Percentiles rank a stretch among this genome's conserved stretches.
These are phyloP conservation scores for Ambrosia trifida DNA, from an alignment of 129 eudicot species.

Conservation along the genomic window DNA sequence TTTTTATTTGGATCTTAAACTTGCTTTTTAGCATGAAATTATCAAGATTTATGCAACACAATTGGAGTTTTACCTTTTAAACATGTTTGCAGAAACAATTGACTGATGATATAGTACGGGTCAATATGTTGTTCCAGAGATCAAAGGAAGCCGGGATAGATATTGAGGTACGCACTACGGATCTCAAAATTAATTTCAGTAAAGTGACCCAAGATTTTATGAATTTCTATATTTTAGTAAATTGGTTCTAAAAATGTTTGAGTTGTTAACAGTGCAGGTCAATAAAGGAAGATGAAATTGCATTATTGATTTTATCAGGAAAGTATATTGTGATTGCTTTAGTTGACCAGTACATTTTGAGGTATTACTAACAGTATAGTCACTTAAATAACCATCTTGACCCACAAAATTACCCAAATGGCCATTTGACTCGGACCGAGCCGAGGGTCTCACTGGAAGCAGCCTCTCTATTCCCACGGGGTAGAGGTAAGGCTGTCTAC, in stretches of 20 bases:
- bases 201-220: not conserved
- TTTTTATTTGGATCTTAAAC: not conserved
- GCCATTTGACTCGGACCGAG: not conserved
- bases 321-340: conserved; percentile 74
- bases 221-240: not conserved
- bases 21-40: too few relatives aligned
- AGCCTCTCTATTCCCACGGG: too few relatives aligned
- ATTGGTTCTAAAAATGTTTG: not conserved
- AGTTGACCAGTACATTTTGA: conserved; percentile 78
- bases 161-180: conserved; percentile 63
- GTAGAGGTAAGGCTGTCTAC: too few relatives aligned
- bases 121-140: conserved; percentile 70
- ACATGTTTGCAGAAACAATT: conserved; percentile 67
- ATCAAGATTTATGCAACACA: not conserved
- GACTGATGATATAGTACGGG: conserved; percentile 73
- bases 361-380: conserved; percentile 39
- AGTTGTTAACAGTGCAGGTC: conserved; percentile 77
- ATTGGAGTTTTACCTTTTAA: not conserved
- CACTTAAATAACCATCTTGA: not conserved
- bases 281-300: conserved; percentile 63
- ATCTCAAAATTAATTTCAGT: not conserved
- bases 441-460: too few relatives aligned
- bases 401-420: not conserved
- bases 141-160: conserved; percentile 74
- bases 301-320: conserved; percentile 66